Conservation (phyloP, 257 asterid species). For the Solanum boliviense region DNA sequence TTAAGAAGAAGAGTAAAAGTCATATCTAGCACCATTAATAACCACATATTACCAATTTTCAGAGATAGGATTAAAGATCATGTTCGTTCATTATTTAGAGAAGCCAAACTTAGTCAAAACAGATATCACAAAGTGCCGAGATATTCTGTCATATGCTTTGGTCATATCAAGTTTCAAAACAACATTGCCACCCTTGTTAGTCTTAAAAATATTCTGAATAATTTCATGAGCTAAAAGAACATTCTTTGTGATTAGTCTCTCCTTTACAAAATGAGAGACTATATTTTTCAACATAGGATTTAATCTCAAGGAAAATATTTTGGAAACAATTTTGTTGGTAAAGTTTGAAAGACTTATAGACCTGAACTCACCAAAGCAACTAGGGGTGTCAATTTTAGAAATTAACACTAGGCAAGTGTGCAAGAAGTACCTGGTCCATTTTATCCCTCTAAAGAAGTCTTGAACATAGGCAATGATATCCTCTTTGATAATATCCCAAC, state of each 20-base stretch:
- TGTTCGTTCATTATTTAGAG: neutral
- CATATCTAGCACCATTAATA: neutral
- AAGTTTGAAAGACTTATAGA: neutral
- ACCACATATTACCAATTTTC: neutral
- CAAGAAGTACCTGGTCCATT: no score
- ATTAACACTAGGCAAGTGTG: no score
- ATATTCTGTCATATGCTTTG: neutral
- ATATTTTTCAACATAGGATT: neutral
- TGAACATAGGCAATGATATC: no score
- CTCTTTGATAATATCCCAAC: no score
- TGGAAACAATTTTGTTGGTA: no score
- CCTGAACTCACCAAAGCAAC: no score
- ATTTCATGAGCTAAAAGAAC: neutral
- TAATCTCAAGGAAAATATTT: neutral
- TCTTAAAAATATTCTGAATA: neutral
- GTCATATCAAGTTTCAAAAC: neutral
- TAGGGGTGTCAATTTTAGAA: no score
- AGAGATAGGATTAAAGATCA: neutral
- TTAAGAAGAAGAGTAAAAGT: neutral
- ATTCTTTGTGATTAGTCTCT: neutral
- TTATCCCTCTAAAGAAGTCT: no score
- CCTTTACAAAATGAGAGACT: neutral
- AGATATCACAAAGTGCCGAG: neutral
- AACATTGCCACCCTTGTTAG: neutral
- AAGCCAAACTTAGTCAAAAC: neutral